Evolutionary conservation across 164 flowering plant species (phyloP), one percentile per base, ranked within the genome.

Genomic region (Aristolochia californica): DNA sequence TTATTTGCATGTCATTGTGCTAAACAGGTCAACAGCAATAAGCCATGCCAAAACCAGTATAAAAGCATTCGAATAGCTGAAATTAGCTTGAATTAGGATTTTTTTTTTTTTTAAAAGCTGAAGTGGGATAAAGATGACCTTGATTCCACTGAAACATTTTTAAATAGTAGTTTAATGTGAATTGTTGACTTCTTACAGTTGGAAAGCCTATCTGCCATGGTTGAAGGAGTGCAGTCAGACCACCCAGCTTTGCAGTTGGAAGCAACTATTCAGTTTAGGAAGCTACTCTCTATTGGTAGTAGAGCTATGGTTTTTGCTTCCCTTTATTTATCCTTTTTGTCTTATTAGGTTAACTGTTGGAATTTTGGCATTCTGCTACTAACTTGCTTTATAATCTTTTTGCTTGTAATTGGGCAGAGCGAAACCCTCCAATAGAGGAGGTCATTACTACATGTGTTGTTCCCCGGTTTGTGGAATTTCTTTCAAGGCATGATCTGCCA

Each of bases 371-470:
- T 47, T n/a, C 22, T 47, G 1, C 5, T 17, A 2, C 10, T 47
- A 21, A 47, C 22, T 21, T 21, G 21, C 2, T 8, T 34, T 34
- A 34, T 47, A 21, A 16, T 47, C 21, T 47, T 16, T 16, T 8
- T 15, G 10, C 43, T 9, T 56, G 57, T 40, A 51, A 26, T 20
- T 64, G 21, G 69, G 60, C 70, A 86, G 94, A 85, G 64, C 83
- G 91, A 28, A 73, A 82, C 66, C 97, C 97, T 63, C 97, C 94
- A 13, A 88, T 88, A 64, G 93, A 88, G 61, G 94, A 88, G 65
- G 96, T 88, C 18, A 82, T 88, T 30, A 68, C 66, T 61, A 75
- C 91, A 18, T 87, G 94, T 61, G 97, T 84, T 55, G 83, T 86
- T 8, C 91, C 94, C 18, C 74, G 80, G 44, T 85, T 88, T 75